A percentile compares a stretch with the other conserved stretches of the same genome.
These are phyloP conservation scores for Darksidea phi DNA, from an alignment of 495 filamentous ascomycete genomes.

Conservation along the genomic window DNA sequence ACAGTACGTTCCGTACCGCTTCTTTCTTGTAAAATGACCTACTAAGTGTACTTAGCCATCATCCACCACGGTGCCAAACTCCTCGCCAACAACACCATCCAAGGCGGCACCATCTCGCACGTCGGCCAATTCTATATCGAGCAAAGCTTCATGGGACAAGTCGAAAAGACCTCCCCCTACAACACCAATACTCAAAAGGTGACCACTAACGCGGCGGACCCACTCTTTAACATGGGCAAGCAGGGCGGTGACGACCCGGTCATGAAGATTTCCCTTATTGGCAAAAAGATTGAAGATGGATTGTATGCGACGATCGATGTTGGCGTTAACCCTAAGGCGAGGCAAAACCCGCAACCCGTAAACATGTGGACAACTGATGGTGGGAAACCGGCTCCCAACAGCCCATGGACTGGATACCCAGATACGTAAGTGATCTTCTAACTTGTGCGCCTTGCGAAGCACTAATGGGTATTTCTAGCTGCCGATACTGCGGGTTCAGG, in stretches of 20 bases:
- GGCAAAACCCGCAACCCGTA: slow-evolving; percentile 28
- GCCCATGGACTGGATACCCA: slow-evolving; percentile 31
- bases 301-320: slow-evolving; percentile 60
- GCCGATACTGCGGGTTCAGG: too few species aligned
- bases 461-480: too few species aligned
- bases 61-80: slow-evolving; percentile 43
- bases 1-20: slow-evolving; percentile 34
- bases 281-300: slow-evolving; percentile 51
- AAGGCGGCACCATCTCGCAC: slow-evolving; percentile 54
- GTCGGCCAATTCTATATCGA: slow-evolving; percentile 66
- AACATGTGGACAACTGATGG: slow-evolving; percentile 32
- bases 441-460: too few species aligned
- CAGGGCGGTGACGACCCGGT: slow-evolving; percentile 57
- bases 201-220: slow-evolving; percentile 56
- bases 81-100: slow-evolving; percentile 54
- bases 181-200: slow-evolving; percentile 55
- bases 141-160: slow-evolving; percentile 55
- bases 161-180: slow-evolving; percentile 58
- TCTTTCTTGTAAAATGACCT: not conserved
- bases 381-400: slow-evolving; percentile 16
- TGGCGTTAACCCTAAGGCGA: slow-evolving; percentile 50
- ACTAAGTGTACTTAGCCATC: slow-evolving; percentile 19
- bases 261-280: slow-evolving; percentile 56
- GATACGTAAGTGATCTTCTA: slow-evolving; percentile 7
- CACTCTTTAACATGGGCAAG: slow-evolving; percentile 49